Evolutionary conservation across 257 asterid genomes (phyloP).

Genomic region (Nicotiana tomentosiformis): DNA sequence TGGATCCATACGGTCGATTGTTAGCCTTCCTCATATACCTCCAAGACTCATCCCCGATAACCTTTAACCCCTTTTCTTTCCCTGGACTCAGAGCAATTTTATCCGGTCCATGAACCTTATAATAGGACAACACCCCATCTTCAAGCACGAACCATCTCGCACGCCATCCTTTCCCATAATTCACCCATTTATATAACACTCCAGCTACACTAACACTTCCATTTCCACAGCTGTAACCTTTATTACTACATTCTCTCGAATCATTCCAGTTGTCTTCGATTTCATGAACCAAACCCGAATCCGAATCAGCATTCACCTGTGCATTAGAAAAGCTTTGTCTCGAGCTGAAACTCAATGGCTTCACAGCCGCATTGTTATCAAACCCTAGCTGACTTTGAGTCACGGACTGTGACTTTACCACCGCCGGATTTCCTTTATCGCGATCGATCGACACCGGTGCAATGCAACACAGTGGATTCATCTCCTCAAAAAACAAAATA

Average conservation of each 20-base stretch:
- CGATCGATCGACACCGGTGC: slow-evolving; percentile 92
- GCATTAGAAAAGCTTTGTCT: slow-evolving; percentile 60
- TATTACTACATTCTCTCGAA: slow-evolving; percentile 10
- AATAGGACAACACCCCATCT: slow-evolving; percentile 94
- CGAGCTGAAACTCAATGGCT: slow-evolving; percentile 46
- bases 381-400: slow-evolving; percentile 30
- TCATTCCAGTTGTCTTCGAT: slow-evolving; percentile 39
- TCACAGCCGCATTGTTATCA: slow-evolving; percentile 21
- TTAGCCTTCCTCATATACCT: slow-evolving; percentile 72
- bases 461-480: slow-evolving; percentile 99
- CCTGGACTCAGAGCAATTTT: slow-evolving; percentile 56
- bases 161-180: slow-evolving; percentile 97
- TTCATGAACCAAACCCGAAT: slow-evolving; percentile 11
- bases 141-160: slow-evolving; percentile 95
- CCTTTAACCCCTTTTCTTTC: slow-evolving; percentile 68
- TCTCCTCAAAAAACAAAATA: slow-evolving; percentile 15
- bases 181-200: slow-evolving; percentile 88
- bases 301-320: slow-evolving; percentile 36
- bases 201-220: slow-evolving; percentile 56
- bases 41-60: slow-evolving; percentile 88
- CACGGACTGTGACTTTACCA: slow-evolving; percentile 57
- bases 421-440: slow-evolving; percentile 55
- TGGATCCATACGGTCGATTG: slow-evolving; percentile 31
- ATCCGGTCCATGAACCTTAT: slow-evolving; percentile 94
- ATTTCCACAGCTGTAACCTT: slow-evolving; percentile 21